Base-by-base conservation (phyloP, 108 stramenopile species). In the Pseudonitzschia delicatissima region DNA sequence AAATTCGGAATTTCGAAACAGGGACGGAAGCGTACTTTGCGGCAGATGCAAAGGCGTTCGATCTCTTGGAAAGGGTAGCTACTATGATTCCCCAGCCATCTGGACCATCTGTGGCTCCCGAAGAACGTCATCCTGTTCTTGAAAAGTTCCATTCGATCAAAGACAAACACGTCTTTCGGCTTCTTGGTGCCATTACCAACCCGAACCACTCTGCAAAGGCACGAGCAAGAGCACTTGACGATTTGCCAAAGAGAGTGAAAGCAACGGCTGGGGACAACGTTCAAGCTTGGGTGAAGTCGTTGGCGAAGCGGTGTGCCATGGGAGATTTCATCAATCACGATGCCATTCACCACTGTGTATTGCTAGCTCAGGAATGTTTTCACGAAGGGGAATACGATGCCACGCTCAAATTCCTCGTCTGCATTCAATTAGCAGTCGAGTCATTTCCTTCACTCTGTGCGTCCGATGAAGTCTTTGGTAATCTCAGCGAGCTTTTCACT, bases 91-190 rank as follows among this genome's bases (percentile, higher is more conserved):
- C 60, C 20, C 27, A 12, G 12, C 60, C 60, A 21, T 39, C 36
- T 25, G 60, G 60, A 9, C 36, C 60, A 7, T 76, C 81, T 23
- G 49, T 72, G 9, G 65, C 53, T 39, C 57, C 51, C 34, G 63
- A 59, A 71, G 79, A 63, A 58, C 82, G 49, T 25, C 72, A 77
- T 60, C 60, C 80, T 29, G 65, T 88, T 9, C 61, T 93, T 45
- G 77, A 82, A 49, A 77, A 77, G 25, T 65, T 94, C 55, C 94
- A 95, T 63, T 49, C 53, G 8, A 82, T 81, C 25, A 81, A 85
- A 37, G 94, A 95, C 76, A 87, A 85, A 67, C 86, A 88, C 64
- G 82, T 95, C 44, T 92, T 95, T 68, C 82, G 84, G 3, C 72
- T 92, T 40, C 69, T 95, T 23, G 76, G 87, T 2, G 81, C 87